A percentile compares a stretch with the other conserved stretches of the same genome.
Evolutionary conservation across 2,329 filamentous ascomycete species (phyloP).

Genomic region (Pseudogymnoascus pannorum): DNA sequence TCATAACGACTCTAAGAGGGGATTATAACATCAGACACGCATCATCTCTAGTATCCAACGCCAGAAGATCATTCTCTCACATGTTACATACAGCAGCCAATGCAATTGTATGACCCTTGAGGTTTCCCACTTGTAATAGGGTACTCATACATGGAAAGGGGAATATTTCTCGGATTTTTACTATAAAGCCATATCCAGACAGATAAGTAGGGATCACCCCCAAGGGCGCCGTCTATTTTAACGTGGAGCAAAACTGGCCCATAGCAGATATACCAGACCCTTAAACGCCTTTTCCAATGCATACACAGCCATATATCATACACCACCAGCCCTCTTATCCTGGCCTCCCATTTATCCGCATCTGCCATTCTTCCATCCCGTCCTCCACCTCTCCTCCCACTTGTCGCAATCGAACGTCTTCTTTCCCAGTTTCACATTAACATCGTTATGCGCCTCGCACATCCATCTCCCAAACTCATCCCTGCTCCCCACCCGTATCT

Average conservation of each 20-base stretch:
- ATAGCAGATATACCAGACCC: background rate
- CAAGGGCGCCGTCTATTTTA: background rate
- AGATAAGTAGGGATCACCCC: background rate
- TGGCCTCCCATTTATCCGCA: background rate
- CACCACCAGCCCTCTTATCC: background rate
- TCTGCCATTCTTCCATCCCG: slow-evolving; percentile 67
- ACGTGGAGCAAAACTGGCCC: background rate
- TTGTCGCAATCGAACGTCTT: slow-evolving; percentile 76
- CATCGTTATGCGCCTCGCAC: slow-evolving; percentile 80
- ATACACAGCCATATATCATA: background rate
- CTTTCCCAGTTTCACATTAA: slow-evolving; percentile 88
- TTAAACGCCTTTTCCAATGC: background rate
- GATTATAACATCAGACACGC: background rate
- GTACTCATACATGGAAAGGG: background rate
- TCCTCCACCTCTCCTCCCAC: slow-evolving; percentile 94
- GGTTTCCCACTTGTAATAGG: background rate
- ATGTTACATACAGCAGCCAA: background rate
- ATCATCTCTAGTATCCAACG: background rate
- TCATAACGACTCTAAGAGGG: background rate
- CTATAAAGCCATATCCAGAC: background rate
- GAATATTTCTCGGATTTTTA: background rate
- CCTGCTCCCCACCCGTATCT: slow-evolving; percentile 50
- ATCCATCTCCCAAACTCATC: slow-evolving; percentile 75
- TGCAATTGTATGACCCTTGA: background rate
- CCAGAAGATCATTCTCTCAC: background rate